Evolutionary conservation across 1,284 basidiomycete species (phyloP), one percentile per base, ranked within the genome.

Genomic region (Cutaneotrichosporon sp.): DNA sequence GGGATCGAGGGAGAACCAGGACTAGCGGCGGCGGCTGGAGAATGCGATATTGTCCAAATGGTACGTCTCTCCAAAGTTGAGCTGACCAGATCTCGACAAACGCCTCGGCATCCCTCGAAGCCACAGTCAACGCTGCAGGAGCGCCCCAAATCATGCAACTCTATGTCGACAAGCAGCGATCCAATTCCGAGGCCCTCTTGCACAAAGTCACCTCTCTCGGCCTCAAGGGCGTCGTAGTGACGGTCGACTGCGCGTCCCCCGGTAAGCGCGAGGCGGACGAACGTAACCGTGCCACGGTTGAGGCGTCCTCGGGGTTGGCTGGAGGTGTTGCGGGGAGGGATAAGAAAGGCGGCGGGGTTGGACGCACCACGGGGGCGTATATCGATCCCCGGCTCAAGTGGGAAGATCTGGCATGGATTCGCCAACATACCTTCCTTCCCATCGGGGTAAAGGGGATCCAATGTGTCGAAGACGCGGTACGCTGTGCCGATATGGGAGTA

Each of bases 221-320:
- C 16, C 65, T 81, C 51, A 79, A 79, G 65, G 80, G 75, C 2
- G 73, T 80, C 56, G 80, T 81, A 61, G 80, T 81, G 11, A 81
- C 80, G 2, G 80, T 80, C 21, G 80, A 81, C 65, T 79, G 79
- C 18, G 74, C 79, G 21, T 76, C 78, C 2, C 78, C 79, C 1
- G 80, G 80, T 5, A 81, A 81, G 64, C 68, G 80, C 22, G 80
- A 81, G 68, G 79, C 79, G 1, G 80, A 81, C 64, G 80, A 81
- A 66, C 65, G 80, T 26, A 70, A 68, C 62, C 70, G 78, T 31
- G 77, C 79, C 0, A 75, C 76, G 49, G 74, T 79, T 22, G 79
- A 76, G 59, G 75, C 80, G 36, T 69, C 70, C 31, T 61, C 71
- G 65, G 80, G 80, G 4, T 77, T 80, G 40, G 76, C 75, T 5